Base-by-base conservation (phyloP, 192 early-diverging fungal species). In the Gryganskiella cystojenkinii region DNA sequence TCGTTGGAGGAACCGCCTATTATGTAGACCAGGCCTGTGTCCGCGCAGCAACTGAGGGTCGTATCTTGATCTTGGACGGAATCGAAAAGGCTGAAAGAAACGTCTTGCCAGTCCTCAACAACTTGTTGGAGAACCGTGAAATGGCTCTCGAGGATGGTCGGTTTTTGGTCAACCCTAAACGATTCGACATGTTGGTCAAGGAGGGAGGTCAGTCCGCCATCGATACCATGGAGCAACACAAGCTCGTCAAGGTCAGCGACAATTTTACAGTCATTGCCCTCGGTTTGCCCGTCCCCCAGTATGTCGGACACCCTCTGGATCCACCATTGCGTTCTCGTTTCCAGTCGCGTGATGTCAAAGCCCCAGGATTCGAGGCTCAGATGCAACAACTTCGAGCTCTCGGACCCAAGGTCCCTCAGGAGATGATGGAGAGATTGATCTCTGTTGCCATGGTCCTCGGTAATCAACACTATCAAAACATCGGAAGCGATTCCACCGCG, bases 11-110 rank as follows among this genome's bases (percentile, higher is more conserved):
- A 8, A 90, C 87, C 4, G 85, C 87, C 0, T 87, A 81, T 35
- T 90, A 90, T 59, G 84, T 90, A 19, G 89, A 87, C 53, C 81
- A 89, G 70, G 80, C 89, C 59, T 82, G 81, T 75, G 82, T 92
- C 25, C 53, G 89, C 44, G 81, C 88, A 33, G 87, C 90, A 30
- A 93, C 84, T 56, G 83, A 90, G 61, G 90, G 80, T 40, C 74
- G 80, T 50, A 86, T 90, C 55, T 46, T 90, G 28, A 85, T 90
- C 9, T 69, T 90, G 59, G 89, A 90, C 61, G 89, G 89, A 28
- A 88, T 92, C 67, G 88, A 94, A 73, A 94, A 94, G 61, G 92
- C 92, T 0, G 94, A 95, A 55, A 85, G 94, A 20, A 95, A 95
- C 71, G 92, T 95, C 1, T 71, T 95, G 30, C 94, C 94, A 6